Evolutionary conservation across 2,329 filamentous ascomycete genomes (phyloP).

Genomic region (Paecilomyces formosus): DNA sequence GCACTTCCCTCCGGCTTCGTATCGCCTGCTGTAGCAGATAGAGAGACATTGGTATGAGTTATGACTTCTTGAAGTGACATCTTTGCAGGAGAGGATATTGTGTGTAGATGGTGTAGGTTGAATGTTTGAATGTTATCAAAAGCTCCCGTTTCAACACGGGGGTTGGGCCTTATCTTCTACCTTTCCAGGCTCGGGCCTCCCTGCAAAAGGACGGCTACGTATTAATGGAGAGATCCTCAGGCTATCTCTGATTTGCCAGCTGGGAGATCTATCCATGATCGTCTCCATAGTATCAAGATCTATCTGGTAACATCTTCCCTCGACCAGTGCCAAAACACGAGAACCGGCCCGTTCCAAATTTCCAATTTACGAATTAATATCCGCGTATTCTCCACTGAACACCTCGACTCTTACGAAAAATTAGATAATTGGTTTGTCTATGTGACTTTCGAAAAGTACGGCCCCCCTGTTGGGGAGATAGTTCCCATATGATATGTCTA

Average conservation of each 20-base stretch:
- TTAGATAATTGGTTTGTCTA: background rate
- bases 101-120: background rate
- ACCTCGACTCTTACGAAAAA: too few relatives aligned
- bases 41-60: background rate
- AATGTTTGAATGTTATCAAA: background rate
- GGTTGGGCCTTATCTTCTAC: background rate
- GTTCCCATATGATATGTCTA: too few relatives aligned
- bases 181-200: background rate
- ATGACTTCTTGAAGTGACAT: background rate
- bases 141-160: too few relatives aligned
- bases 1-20: slow-evolving; percentile 9
- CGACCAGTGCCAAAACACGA: too few relatives aligned
- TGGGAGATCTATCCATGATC: background rate
- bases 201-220: background rate
- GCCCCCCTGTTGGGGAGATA: background rate
- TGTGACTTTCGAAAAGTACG: background rate
- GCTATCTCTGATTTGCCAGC: too few relatives aligned
- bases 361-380: too few relatives aligned
- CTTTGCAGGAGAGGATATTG: background rate
- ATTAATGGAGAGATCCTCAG: too few relatives aligned
- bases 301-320: too few relatives aligned
- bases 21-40: background rate
- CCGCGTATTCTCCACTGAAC: too few relatives aligned
- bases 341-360: too few relatives aligned
- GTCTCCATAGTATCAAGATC: background rate